These are phyloP conservation scores for Ensete glaucum DNA, from an alignment of 176 grass and related monocot genomes.

Conservation along the genomic window DNA sequence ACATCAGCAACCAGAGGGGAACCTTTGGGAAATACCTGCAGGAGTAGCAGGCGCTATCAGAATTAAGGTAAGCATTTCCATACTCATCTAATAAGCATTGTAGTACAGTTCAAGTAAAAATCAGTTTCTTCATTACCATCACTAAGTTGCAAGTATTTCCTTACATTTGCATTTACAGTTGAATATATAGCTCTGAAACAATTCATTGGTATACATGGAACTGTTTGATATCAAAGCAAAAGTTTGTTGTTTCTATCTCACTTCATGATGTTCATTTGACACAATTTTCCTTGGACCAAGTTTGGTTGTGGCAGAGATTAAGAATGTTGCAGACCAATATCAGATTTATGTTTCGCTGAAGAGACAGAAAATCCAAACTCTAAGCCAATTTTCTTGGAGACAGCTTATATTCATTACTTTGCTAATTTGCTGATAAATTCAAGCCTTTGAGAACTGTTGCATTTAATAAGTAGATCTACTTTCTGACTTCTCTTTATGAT, in stretches of 20 bases:
- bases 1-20: slow-evolving; percentile 30
- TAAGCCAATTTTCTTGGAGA: no score
- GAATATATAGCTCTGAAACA: no score
- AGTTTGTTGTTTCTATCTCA: not conserved
- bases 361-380: no score
- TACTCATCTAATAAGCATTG: not conserved
- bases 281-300: not conserved
- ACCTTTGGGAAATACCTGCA: slow-evolving; percentile 37
- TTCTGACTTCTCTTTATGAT: not conserved
- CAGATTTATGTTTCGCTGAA: no score
- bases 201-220: no score
- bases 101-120: not conserved
- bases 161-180: no score
- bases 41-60: slow-evolving; percentile 7
- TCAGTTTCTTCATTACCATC: no score
- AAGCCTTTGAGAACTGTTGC: not conserved
- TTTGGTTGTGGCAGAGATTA: not conserved
- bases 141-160: no score
- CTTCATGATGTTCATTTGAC: not conserved
- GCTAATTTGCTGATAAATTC: not conserved
- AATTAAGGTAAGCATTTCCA: slow-evolving; percentile 21
- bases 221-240: no score
- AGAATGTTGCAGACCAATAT: not conserved
- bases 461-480: not conserved
- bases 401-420: not conserved